Conservation (phyloP, 192 early-diverging fungal genomes). For the Chytriomyces sp. region DNA sequence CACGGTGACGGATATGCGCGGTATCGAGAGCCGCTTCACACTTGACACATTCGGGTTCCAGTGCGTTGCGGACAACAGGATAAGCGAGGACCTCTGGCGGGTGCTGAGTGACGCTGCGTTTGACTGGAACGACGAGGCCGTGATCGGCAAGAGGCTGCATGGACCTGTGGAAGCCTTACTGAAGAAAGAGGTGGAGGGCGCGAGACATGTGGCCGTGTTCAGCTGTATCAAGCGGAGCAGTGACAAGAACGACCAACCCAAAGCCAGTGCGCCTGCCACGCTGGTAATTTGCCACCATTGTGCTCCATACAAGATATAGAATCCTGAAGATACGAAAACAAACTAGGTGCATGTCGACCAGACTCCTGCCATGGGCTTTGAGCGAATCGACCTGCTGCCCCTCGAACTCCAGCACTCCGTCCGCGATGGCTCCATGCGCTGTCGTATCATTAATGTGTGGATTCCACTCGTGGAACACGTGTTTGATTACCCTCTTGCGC, state of each 20-base stretch:
- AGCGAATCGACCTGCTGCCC: not conserved
- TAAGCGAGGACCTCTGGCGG: not conserved
- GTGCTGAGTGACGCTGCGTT: not conserved
- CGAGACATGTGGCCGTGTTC: not conserved
- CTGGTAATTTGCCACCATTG: too few relatives aligned
- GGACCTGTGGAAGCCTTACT: not conserved
- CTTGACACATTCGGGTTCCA: not conserved
- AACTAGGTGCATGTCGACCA: not conserved
- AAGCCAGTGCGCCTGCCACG: too few relatives aligned
- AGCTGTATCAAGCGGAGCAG: not conserved
- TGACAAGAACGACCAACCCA: not conserved
- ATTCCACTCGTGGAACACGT: not conserved
- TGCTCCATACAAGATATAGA: too few relatives aligned
- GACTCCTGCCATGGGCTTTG: not conserved
- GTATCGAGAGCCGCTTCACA: not conserved
- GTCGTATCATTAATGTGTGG: slow-evolving; percentile 1
- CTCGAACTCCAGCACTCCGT: not conserved
- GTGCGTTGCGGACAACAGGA: not conserved
- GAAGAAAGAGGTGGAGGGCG: not conserved
- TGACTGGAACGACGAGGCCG: not conserved
- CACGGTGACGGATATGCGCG: slow-evolving; percentile 1
- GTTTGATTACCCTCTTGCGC: not conserved
- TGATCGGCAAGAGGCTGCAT: not conserved
- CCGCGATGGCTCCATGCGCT: not conserved
- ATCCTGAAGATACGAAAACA: too few relatives aligned